These are phyloP conservation scores for Didymella lethalis DNA, from an alignment of 2,329 filamentous ascomycete genomes.

Conservation along the genomic window DNA sequence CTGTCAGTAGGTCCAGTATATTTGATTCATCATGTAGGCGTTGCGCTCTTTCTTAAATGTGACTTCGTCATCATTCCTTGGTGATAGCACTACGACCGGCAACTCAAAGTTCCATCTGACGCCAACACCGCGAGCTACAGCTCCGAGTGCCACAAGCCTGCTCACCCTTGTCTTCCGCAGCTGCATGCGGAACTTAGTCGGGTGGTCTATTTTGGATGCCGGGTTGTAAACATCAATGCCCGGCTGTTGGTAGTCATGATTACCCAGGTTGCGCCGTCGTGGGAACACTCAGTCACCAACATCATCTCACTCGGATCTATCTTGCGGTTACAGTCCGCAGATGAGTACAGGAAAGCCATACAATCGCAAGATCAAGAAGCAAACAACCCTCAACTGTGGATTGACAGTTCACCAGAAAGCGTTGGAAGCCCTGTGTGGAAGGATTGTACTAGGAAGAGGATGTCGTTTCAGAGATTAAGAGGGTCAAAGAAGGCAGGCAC, in stretches of 20 bases:
- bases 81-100: slow-evolving; percentile 3
- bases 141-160: slow-evolving; percentile 20
- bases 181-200: slow-evolving; percentile 10
- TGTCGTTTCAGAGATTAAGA: slow-evolving; percentile 35
- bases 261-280: slow-evolving; percentile 19
- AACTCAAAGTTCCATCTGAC: slow-evolving; percentile 16
- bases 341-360: slow-evolving; percentile 17
- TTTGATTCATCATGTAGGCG: slow-evolving; percentile 6
- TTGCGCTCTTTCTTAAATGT: background rate
- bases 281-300: slow-evolving; percentile 23
- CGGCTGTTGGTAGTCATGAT: slow-evolving; percentile 28
- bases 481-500: slow-evolving; percentile 38
- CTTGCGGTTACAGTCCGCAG: slow-evolving; percentile 12
- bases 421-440: slow-evolving; percentile 17
- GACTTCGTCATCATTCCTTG: slow-evolving; percentile 3
- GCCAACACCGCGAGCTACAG: slow-evolving; percentile 11
- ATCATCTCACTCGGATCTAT: slow-evolving; percentile 19
- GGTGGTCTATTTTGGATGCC: slow-evolving; percentile 18
- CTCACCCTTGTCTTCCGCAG: slow-evolving; percentile 16
- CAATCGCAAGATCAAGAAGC: slow-evolving; percentile 11
- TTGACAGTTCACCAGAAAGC: slow-evolving; percentile 4
- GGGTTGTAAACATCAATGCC: slow-evolving; percentile 27
- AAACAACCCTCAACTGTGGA: slow-evolving; percentile 5
- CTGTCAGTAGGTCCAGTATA: slow-evolving; percentile 2
- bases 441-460: slow-evolving; percentile 24